phyloP scores from a whole-genome alignment of 139 green algal genomes.

The Chlorella sorokiniana region DNA sequence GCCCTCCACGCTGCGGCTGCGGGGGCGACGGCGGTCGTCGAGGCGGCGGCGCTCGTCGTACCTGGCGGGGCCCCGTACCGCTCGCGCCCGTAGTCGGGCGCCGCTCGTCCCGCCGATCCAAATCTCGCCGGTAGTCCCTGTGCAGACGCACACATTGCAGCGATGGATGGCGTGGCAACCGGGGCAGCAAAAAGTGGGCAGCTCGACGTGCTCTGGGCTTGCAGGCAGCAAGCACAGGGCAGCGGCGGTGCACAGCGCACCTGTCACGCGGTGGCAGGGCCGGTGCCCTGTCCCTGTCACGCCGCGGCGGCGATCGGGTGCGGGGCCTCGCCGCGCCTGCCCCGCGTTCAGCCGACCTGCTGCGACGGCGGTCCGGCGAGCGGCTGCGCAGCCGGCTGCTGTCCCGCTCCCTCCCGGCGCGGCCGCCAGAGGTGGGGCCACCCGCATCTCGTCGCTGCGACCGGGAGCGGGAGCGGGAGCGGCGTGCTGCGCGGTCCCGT shows the following conservation, averaged over 20 bases:
- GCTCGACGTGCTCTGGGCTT: not conserved
- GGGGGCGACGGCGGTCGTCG: slow-evolving; percentile 16
- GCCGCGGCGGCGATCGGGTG: slow-evolving; percentile 4
- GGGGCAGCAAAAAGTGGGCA: not conserved
- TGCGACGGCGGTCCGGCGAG: not conserved
- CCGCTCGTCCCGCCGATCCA: not conserved
- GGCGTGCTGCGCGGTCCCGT: not conserved
- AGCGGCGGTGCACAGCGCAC: not conserved
- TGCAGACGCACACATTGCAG: not conserved
- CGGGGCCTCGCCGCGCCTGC: not conserved
- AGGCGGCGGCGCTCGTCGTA: slow-evolving; percentile 1
- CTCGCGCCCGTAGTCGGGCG: not conserved
- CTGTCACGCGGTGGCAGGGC: slow-evolving; percentile 6
- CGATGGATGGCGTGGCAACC: not conserved
- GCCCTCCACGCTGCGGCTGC: not conserved
- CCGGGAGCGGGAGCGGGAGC: not conserved
- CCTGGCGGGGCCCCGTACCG: not conserved
- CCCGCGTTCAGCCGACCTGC: not conserved
- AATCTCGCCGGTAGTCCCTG: not conserved
- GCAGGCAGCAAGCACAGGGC: not conserved
- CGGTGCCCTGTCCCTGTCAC: not conserved
- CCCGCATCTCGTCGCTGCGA: not conserved
- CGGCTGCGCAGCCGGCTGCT: slow-evolving; percentile 14
- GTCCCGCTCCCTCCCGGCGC: not conserved
- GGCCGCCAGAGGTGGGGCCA: not conserved